Conservation (phyloP, 2,329 filamentous ascomycete species). For the Trichoderma gracile region DNA sequence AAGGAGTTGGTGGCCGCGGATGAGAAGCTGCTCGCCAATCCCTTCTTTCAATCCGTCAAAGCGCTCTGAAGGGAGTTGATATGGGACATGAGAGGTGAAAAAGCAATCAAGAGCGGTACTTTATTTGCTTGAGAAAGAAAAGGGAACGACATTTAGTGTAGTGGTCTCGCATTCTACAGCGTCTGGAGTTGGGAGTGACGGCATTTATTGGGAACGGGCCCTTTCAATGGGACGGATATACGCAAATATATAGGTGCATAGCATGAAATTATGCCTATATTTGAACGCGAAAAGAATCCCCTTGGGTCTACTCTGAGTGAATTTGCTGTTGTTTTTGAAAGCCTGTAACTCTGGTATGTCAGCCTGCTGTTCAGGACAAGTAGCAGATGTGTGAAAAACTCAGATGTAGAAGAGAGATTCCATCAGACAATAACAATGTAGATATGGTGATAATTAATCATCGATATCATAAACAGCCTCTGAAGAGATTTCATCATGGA, state of each 20-base stretch:
- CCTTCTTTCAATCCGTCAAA: constrained; percentile 69
- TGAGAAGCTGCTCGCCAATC: constrained; percentile 62
- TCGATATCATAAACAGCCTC: constrained; percentile 52
- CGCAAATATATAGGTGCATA: background rate
- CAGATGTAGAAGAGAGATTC: background rate
- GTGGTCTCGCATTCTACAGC: constrained; percentile 14
- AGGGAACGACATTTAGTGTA: background rate
- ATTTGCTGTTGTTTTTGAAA: background rate
- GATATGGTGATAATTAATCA: constrained; percentile 38
- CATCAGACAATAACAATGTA: constrained; percentile 25
- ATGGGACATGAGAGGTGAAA: background rate
- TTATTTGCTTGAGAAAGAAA: background rate
- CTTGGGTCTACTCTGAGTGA: background rate
- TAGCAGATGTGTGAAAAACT: background rate
- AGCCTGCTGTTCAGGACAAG: background rate
- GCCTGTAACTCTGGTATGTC: background rate
- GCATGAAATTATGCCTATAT: constrained; percentile 5
- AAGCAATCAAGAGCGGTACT: background rate
- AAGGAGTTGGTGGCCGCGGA: constrained; percentile 76
- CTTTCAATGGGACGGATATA: background rate
- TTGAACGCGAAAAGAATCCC: background rate
- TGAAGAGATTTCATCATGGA: constrained; percentile 46
- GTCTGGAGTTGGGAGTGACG: constrained; percentile 15
- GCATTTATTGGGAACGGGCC: constrained; percentile 9
- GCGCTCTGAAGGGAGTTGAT: constrained; percentile 52